phyloP scores from a whole-genome alignment of 163 green algal species.

The Chloromonas sp. region DNA sequence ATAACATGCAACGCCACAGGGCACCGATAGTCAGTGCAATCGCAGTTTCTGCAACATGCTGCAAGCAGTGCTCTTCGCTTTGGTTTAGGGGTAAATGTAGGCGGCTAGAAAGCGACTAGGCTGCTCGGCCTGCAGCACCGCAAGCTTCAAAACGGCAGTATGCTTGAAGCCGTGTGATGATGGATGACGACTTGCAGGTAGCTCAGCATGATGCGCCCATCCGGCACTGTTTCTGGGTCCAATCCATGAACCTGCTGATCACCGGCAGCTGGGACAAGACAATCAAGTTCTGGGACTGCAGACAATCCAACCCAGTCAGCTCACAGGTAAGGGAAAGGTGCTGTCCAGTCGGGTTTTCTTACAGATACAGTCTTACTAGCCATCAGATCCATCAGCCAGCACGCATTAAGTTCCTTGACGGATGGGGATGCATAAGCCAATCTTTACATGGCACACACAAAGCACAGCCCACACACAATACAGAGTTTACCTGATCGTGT shows the following conservation, averaged over 20 bases:
- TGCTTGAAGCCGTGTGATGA: neutral
- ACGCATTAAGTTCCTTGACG: neutral
- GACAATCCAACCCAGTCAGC: conserved; percentile 45
- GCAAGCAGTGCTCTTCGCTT: no score
- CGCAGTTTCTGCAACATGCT: no score
- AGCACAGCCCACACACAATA: no score
- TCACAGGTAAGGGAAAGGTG: no score
- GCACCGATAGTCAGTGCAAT: no score
- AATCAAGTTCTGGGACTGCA: conserved; percentile 76
- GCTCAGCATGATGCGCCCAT: conserved; percentile 87
- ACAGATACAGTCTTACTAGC: no score
- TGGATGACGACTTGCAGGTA: conserved; percentile 42
- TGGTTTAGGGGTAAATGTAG: no score
- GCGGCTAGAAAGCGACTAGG: no score
- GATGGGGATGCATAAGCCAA: no score
- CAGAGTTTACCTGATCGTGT: conserved; percentile 73
- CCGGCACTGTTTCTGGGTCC: conserved; percentile 43
- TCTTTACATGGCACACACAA: no score
- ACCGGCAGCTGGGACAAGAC: conserved; percentile 94
- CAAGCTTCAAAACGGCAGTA: neutral
- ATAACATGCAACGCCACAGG: no score
- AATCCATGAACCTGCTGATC: conserved; percentile 72
- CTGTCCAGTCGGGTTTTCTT: no score
- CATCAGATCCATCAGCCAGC: neutral
- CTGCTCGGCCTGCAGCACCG: neutral